These are phyloP conservation scores for Helminthosporium solani DNA, from an alignment of 2,329 filamentous ascomycete species.

Conservation along the genomic window DNA sequence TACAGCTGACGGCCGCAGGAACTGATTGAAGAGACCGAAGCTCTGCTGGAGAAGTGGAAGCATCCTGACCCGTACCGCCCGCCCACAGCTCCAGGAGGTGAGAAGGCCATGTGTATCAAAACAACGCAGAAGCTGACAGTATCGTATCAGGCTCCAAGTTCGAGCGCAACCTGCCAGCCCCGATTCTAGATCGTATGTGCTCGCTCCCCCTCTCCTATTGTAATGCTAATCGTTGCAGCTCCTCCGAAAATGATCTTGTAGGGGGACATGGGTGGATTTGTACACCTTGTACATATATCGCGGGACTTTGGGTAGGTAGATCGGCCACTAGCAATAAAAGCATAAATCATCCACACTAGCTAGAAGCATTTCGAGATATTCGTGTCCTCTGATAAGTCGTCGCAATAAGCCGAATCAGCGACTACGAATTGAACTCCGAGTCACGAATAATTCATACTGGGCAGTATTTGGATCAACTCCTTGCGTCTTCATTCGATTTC, in stretches of 20 bases:
- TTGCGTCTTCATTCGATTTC: neutral
- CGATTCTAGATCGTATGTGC: constrained; percentile 75
- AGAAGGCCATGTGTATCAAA: constrained; percentile 6
- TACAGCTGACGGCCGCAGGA: constrained; percentile 56
- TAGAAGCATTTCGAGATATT: too few relatives aligned
- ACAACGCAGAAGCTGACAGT: constrained; percentile 21
- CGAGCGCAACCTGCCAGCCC: constrained; percentile 85
- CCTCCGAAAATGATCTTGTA: constrained; percentile 42
- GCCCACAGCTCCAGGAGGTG: constrained; percentile 92
- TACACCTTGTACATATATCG: constrained; percentile 9
- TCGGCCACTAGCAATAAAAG: neutral
- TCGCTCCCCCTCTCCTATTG: neutral
- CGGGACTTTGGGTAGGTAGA: constrained; percentile 5
- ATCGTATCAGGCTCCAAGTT: constrained; percentile 77
- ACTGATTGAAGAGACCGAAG: constrained; percentile 83
- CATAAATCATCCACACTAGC: neutral
- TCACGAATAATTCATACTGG: neutral
- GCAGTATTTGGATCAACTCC: too few relatives aligned
- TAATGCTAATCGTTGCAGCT: constrained; percentile 26
- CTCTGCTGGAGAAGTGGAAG: constrained; percentile 89
- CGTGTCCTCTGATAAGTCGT: too few relatives aligned
- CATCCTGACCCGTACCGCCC: constrained; percentile 91
- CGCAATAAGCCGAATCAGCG: too few relatives aligned
- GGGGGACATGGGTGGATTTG: constrained; percentile 2
- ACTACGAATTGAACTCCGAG: too few relatives aligned